Base-by-base conservation (phyloP, 176 grass and related monocot species). In the Zizania latifolia region DNA sequence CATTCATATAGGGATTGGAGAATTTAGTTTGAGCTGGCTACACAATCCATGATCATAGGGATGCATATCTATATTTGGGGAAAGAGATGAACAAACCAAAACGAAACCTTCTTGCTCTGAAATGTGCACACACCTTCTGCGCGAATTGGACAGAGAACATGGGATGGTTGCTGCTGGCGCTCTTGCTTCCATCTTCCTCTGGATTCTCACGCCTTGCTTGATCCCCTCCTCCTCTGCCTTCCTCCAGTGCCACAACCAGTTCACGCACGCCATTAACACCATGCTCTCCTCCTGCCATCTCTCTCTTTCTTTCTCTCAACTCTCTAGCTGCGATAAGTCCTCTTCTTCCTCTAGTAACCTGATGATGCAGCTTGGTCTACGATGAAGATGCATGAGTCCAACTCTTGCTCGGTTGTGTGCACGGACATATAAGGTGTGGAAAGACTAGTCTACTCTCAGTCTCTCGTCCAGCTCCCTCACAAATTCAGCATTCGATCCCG, bases 101-200 rank as follows among this genome's bases (percentile, higher is more conserved):
- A 22, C 10, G 48, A 53, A 22, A 10, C 0, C 48, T 3, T 53
- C 7, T 53, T 53, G 6, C 6, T 53, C 16, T 53, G 19, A 22
- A 2, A 31, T 67, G 58, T 41, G 48, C 41, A 33, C 76, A 14
- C 61, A 84, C 87, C 83, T 82, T 89, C 78, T 85, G 81, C 30
- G 41, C 36, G 27, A 85, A 85, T 17, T 77, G 81, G 3, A 85
- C 65, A 2, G 78, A 81, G n/a, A 81, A 48, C 77, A 84, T 89
- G 50, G 50, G 33, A 1, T 48, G 38, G 16, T 54, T 12, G 6
- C n/a, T n/a, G n/a, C 13, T n/a, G 26, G 53, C 32, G 39, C 33
- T 36, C 16, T 71, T 58, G 48, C 50, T 58, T 65, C 44, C 46
- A 13, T 76, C 58, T 4, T 59, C 48, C 59, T 81, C 87, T 23